Evolutionary conservation across 2,329 filamentous ascomycete species (phyloP).

Genomic region (Whalleya microplaca): DNA sequence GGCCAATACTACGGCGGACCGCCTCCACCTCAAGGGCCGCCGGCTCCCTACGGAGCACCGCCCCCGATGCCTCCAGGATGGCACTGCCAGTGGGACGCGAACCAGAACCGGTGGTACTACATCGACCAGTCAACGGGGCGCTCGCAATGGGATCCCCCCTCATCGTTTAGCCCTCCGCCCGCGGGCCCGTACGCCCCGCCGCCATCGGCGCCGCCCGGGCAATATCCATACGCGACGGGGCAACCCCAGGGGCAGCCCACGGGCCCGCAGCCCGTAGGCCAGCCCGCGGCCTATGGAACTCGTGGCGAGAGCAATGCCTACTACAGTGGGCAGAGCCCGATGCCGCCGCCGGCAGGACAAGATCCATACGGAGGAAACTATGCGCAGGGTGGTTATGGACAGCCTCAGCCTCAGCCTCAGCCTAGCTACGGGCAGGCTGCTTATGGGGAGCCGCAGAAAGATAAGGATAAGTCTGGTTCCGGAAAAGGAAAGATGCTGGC

Average conservation of each 20-base stretch:
- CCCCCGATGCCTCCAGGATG: slow-evolving; percentile 20
- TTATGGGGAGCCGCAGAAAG: slow-evolving; percentile 33
- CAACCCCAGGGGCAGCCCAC: no score
- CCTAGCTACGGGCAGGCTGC: neutral
- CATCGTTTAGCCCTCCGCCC: slow-evolving; percentile 17
- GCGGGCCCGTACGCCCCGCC: slow-evolving; percentile 24
- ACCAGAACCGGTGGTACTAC: slow-evolving; percentile 58
- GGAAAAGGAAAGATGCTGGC: slow-evolving; percentile 50
- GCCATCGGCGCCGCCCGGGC: slow-evolving; percentile 5
- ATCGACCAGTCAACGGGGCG: slow-evolving; percentile 58
- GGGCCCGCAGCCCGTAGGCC: no score
- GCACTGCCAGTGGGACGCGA: slow-evolving; percentile 39
- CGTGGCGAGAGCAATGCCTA: slow-evolving; percentile 9
- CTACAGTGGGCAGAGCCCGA: slow-evolving; percentile 12
- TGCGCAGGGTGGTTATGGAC: neutral
- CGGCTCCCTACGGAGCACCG: slow-evolving; percentile 14
- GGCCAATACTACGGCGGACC: neutral
- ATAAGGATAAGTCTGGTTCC: slow-evolving; percentile 46
- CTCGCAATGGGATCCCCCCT: slow-evolving; percentile 58
- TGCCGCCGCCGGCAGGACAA: slow-evolving; percentile 10
- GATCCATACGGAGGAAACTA: neutral
- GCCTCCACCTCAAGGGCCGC: slow-evolving; percentile 6
- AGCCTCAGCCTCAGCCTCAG: no score
- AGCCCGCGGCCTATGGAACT: neutral
- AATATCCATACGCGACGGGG: slow-evolving; percentile 6